Conservation (phyloP, 2,329 filamentous ascomycete species). For the Neofusicoccum sp. region DNA sequence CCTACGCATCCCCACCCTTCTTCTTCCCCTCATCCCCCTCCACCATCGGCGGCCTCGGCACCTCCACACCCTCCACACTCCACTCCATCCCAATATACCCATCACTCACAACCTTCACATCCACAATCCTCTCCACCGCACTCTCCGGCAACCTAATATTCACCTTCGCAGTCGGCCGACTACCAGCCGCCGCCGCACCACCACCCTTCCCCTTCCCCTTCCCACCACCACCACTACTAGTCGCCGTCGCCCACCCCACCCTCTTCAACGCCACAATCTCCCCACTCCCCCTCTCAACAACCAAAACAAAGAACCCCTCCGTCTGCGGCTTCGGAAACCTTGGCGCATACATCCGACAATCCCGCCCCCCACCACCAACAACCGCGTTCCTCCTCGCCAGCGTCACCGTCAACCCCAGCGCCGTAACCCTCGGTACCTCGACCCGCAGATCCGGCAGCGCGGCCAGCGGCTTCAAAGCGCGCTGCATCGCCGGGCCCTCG, state of each 20-base stretch:
- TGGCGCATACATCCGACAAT: constrained; percentile 84
- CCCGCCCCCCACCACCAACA: too few species aligned
- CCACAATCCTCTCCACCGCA: constrained; percentile 59
- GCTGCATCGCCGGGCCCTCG: constrained; percentile 35
- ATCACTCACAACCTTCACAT: constrained; percentile 80
- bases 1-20: constrained; percentile 3
- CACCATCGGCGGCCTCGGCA: constrained; percentile 41
- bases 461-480: constrained; percentile 60
- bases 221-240: constrained; percentile 24
- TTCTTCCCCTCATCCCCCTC: constrained; percentile 26
- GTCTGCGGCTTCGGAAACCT: constrained; percentile 91
- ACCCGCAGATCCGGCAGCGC: constrained; percentile 69
- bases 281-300: constrained; percentile 65
- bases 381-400: constrained; percentile 60
- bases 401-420: constrained; percentile 61
- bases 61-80: constrained; percentile 52
- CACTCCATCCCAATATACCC: constrained; percentile 77
- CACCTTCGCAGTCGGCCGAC: constrained; percentile 47
- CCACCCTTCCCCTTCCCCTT: constrained; percentile 24
- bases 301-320: constrained; percentile 86
- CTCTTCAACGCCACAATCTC: constrained; percentile 86
- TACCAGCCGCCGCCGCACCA: constrained; percentile 33
- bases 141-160: constrained; percentile 60
- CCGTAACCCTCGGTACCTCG: constrained; percentile 59
- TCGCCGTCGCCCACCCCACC: constrained; percentile 64